These are phyloP conservation scores for Scenedesmus sp. DNA, from an alignment of 163 green algal species.

Conservation along the genomic window DNA sequence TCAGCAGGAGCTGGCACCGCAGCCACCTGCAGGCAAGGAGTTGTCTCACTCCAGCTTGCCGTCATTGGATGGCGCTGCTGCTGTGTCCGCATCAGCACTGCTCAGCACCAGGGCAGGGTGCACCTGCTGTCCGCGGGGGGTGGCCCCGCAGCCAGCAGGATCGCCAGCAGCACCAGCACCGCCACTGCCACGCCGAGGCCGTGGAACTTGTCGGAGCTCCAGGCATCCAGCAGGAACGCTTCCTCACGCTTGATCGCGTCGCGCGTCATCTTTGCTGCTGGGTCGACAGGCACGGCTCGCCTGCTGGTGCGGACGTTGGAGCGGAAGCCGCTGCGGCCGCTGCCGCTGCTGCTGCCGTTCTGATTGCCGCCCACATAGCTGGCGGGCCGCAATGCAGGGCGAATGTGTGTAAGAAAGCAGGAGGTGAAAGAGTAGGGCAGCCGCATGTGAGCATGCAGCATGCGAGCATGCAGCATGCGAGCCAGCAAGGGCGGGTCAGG, in stretches of 20 bases:
- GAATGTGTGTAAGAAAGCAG: neutral
- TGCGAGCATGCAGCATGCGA: neutral
- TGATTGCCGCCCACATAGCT: neutral
- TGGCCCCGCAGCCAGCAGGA: slow-evolving; percentile 57
- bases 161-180: slow-evolving; percentile 57
- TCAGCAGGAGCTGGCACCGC: slow-evolving; percentile 55
- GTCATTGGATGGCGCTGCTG: neutral
- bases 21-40: slow-evolving; percentile 8
- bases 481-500: too few relatives aligned
- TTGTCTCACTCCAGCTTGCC: too few relatives aligned
- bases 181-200: slow-evolving; percentile 44
- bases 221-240: slow-evolving; percentile 57
- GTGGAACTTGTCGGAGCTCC: slow-evolving; percentile 55
- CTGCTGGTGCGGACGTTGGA: slow-evolving; percentile 8
- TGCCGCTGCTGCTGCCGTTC: slow-evolving; percentile 1
- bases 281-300: slow-evolving; percentile 19
- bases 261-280: slow-evolving; percentile 9
- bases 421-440: neutral
- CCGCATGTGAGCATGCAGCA: neutral
- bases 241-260: slow-evolving; percentile 57
- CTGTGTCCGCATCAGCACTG: neutral
- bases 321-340: neutral
- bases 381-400: neutral
- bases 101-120: slow-evolving; percentile 70
- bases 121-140: slow-evolving; percentile 62